These are phyloP conservation scores for Solanum ossicruentum DNA, from an alignment of 257 asterid species.

Conservation along the genomic window DNA sequence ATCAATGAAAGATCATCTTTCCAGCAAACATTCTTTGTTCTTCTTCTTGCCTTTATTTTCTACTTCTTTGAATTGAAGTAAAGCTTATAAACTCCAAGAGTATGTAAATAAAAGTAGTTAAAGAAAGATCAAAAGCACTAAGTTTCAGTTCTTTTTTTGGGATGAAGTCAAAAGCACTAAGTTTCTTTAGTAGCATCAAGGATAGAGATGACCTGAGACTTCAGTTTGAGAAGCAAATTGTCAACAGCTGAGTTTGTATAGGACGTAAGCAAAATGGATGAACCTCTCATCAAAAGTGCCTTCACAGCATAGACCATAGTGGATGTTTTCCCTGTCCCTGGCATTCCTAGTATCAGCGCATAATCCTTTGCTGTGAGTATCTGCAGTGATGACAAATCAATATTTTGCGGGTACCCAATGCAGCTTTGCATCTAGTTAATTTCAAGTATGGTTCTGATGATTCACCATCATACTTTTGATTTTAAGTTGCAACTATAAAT, in stretches of 20 bases:
- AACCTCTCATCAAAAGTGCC: slow-evolving; percentile 89
- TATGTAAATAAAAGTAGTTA: background rate
- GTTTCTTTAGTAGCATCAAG: background rate
- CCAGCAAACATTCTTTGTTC: no score
- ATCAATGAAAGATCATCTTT: no score
- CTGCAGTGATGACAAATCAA: slow-evolving; percentile 24
- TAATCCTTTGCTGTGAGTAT: slow-evolving; percentile 89
- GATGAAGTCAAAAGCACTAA: background rate
- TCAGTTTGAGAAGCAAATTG: slow-evolving; percentile 75
- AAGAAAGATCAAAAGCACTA: background rate
- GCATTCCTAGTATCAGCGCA: slow-evolving; percentile 93
- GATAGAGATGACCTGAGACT: slow-evolving; percentile 62
- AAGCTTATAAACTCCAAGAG: background rate
- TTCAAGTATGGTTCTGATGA: background rate
- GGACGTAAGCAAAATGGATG: slow-evolving; percentile 96
- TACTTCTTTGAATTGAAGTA: no score
- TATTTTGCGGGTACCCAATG: background rate
- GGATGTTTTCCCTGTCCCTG: slow-evolving; percentile 98
- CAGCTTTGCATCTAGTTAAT: background rate
- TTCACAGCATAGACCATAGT: slow-evolving; percentile 98
- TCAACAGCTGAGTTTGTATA: slow-evolving; percentile 97
- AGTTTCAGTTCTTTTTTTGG: background rate
- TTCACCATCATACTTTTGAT: background rate
- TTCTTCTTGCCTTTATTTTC: no score
- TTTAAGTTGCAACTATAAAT: background rate